These are phyloP conservation scores for Lecanicillium sp. DNA, from an alignment of 2,329 filamentous ascomycete genomes.

Conservation along the genomic window DNA sequence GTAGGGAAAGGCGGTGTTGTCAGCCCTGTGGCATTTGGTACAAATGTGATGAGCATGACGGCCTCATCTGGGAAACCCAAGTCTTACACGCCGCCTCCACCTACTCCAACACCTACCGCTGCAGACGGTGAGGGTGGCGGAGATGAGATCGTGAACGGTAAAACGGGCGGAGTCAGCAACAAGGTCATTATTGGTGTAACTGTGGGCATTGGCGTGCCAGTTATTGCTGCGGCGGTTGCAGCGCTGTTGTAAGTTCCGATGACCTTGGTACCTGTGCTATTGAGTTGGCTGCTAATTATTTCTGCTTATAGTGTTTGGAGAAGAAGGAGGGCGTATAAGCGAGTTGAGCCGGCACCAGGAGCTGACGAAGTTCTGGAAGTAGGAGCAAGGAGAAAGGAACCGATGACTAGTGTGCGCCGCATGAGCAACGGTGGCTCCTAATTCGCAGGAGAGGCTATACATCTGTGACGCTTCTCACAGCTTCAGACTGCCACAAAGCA, in stretches of 20 bases:
- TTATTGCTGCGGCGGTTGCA: constrained; percentile 23
- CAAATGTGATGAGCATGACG: constrained; percentile 24
- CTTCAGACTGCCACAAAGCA: too few relatives aligned
- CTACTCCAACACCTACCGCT: constrained; percentile 8
- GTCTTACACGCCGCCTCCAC: constrained; percentile 32
- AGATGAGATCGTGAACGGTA: constrained; percentile 14
- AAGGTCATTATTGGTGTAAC: constrained; percentile 40
- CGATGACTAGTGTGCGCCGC: too few relatives aligned
- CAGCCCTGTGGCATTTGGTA: constrained; percentile 33
- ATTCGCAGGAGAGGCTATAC: too few relatives aligned
- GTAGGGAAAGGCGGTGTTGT: constrained; percentile 23
- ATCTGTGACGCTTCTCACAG: too few relatives aligned
- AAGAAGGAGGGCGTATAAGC: too few relatives aligned
- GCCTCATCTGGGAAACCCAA: constrained; percentile 35
- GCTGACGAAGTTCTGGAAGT: too few relatives aligned
- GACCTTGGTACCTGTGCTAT: too few relatives aligned
- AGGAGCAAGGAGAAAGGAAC: too few relatives aligned
- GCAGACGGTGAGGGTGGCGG: constrained; percentile 1
- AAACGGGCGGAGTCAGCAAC: constrained; percentile 28
- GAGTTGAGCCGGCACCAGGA: too few relatives aligned
- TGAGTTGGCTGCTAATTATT: background rate
- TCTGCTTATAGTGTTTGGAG: background rate
- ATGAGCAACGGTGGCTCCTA: too few relatives aligned
- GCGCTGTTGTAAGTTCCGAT: constrained; percentile 23
- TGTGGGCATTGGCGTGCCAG: constrained; percentile 36